These are phyloP conservation scores for Alternaria gansuensis DNA, from an alignment of 2,329 filamentous ascomycete species.

Conservation along the genomic window DNA sequence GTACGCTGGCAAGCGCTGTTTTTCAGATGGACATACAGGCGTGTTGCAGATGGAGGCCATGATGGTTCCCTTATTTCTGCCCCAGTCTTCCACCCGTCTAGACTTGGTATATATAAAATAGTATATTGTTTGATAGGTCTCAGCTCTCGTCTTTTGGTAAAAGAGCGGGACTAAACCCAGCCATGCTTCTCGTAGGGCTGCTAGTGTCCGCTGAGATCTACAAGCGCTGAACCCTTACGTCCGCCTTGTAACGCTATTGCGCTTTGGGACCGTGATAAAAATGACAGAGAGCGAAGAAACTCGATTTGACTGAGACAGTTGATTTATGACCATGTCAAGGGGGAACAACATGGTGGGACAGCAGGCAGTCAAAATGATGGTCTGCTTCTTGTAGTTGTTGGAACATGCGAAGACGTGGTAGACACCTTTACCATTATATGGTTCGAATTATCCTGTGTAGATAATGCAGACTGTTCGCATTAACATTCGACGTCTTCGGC, in stretches of 20 bases:
- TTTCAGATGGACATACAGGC: not conserved
- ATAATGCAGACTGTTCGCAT: conserved; percentile 17
- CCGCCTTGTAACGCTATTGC: conserved; percentile 9
- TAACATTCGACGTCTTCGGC: conserved; percentile 26
- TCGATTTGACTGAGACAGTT: not conserved
- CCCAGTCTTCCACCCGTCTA: not conserved
- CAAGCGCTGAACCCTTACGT: conserved; percentile 19
- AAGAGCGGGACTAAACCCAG: conserved; percentile 1
- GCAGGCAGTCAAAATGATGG: not conserved
- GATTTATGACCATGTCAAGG: not conserved
- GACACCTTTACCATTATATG: not conserved
- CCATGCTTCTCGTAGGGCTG: conserved; percentile 14
- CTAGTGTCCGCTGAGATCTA: conserved; percentile 16
- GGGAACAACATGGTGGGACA: not conserved
- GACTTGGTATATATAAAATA: conserved; percentile 6
- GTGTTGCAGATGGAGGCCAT: not conserved
- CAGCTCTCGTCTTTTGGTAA: not conserved
- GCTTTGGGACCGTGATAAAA: conserved; percentile 7
- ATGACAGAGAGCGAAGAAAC: not conserved
- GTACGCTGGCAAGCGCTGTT: not conserved
- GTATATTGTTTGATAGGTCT: conserved; percentile 13
- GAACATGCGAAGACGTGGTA: not conserved
- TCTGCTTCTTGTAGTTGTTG: not conserved
- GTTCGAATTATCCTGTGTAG: not conserved
- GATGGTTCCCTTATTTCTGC: not conserved